Conservation (phyloP, 257 asterid species). For the Lantana camara region DNA sequence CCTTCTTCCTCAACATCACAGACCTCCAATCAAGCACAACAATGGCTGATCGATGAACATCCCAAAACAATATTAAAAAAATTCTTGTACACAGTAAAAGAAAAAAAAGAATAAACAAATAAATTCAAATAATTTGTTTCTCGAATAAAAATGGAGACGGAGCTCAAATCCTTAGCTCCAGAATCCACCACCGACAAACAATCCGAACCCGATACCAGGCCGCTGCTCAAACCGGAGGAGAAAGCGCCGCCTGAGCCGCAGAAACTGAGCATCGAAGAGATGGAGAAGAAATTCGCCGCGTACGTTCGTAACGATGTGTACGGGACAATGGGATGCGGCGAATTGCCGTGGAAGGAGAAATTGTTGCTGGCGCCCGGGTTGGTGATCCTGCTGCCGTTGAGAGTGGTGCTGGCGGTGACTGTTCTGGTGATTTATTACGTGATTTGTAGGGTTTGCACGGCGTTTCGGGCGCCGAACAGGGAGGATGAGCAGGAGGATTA, state of each 20-base stretch:
- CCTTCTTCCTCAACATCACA: conserved; percentile 6
- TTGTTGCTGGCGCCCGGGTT: conserved; percentile 57
- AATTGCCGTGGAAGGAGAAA: conserved; percentile 61
- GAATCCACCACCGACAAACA: conserved; percentile 17
- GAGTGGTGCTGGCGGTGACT: conserved; percentile 51
- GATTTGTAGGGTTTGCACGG: conserved; percentile 82
- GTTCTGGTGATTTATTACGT: conserved; percentile 67
- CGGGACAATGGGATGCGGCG: conserved; percentile 82
- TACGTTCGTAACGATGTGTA: conserved; percentile 72
- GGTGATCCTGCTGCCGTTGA: conserved; percentile 62
- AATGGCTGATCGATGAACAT: conserved; percentile 38
- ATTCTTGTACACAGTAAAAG: no score
- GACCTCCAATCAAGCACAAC: conserved; percentile 10
- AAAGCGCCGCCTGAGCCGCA: conserved; percentile 23
- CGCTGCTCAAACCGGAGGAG: conserved; percentile 66
- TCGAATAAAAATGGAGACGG: conserved; percentile 59
- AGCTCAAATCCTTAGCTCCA: conserved; percentile 56
- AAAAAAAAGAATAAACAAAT: not conserved
- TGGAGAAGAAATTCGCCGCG: conserved; percentile 75
- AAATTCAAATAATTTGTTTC: not conserved
- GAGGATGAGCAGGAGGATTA: conserved; percentile 95
- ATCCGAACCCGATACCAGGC: conserved; percentile 54
- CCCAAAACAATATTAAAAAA: no score
- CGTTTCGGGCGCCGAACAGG: conserved; percentile 56
- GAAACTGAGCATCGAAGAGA: conserved; percentile 51